These are phyloP conservation scores for Pseudogymnoascus destructans DNA, from an alignment of 2,329 filamentous ascomycete genomes.

Conservation along the genomic window DNA sequence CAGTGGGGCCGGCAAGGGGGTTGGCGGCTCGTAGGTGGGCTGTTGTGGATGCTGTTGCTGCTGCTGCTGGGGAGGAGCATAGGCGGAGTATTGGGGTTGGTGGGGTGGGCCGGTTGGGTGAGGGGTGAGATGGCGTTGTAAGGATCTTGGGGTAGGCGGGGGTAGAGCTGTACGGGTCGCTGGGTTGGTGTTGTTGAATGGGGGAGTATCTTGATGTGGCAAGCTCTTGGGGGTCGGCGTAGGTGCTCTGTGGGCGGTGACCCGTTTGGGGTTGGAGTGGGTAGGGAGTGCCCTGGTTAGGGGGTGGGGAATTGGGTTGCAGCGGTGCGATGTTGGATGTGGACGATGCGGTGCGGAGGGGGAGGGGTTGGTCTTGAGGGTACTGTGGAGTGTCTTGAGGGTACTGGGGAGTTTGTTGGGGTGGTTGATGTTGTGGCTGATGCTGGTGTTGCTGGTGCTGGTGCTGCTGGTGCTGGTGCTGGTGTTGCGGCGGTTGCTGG, in stretches of 20 bases:
- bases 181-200: conserved; percentile 34
- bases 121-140: conserved; percentile 17
- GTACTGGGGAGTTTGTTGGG: conserved; percentile 39
- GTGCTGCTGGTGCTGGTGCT: conserved; percentile 19
- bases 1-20: conserved; percentile 19
- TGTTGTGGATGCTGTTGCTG: conserved; percentile 16
- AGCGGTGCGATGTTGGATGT: conserved; percentile 24
- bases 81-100: conserved; percentile 22
- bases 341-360: conserved; percentile 16
- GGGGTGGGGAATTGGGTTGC: conserved; percentile 39
- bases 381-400: conserved; percentile 39
- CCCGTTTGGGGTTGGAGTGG: conserved; percentile 32
- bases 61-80: conserved; percentile 19
- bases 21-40: conserved; percentile 21
- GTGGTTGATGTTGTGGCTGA: conserved; percentile 38
- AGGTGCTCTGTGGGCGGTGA: conserved; percentile 53
- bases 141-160: conserved; percentile 20
- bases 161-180: conserved; percentile 25
- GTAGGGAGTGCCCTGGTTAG: conserved; percentile 34
- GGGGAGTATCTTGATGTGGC: conserved; percentile 67
- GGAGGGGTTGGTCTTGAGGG: conserved; percentile 34
- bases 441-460: conserved; percentile 26
- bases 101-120: conserved; percentile 17
- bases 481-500: conserved; percentile 26
- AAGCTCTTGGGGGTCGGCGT: conserved; percentile 62